Percentiles rank a stretch among this genome's conserved stretches.
These are phyloP conservation scores for Phytophthora brassicae DNA, from an alignment of 352 stramenopile species.

Conservation along the genomic window DNA sequence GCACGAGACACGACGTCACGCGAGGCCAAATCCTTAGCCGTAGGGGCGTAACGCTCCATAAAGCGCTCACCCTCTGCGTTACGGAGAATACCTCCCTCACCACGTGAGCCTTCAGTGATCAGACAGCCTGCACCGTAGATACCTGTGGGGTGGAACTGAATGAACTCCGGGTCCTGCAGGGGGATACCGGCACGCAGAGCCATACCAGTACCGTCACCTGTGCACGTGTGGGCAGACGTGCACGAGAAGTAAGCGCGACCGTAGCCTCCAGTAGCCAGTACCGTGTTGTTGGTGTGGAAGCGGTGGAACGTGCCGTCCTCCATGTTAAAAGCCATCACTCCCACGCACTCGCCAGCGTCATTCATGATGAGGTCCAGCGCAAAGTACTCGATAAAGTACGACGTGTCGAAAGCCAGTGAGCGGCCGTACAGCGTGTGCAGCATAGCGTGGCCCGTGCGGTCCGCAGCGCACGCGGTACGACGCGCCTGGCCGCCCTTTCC, in stretches of 20 bases:
- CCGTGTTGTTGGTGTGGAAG: conserved; percentile 89
- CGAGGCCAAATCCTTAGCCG: conserved; percentile 95
- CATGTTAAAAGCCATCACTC: conserved; percentile 97
- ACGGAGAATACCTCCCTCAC: conserved; percentile 95
- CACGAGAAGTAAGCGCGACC: conserved; percentile 96
- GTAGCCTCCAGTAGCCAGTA: conserved; percentile 97
- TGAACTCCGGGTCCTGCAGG: conserved; percentile 96
- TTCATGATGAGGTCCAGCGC: conserved; percentile 96
- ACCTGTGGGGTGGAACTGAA: conserved; percentile 98
- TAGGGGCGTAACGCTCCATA: conserved; percentile 96
- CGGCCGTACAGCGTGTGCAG: conserved; percentile 97
- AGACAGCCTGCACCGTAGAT: conserved; percentile 98
- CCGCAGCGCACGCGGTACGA: conserved; percentile 93
- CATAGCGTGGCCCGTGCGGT: conserved; percentile 97
- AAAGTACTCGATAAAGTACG: conserved; percentile 99
- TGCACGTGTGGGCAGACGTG: conserved; percentile 97
- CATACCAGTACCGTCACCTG: conserved; percentile 97
- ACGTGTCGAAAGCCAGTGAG: conserved; percentile 96
- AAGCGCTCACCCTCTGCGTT: conserved; percentile 96
- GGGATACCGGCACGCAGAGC: conserved; percentile 92
- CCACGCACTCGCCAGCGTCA: conserved; percentile 88
- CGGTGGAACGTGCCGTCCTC: conserved; percentile 96
- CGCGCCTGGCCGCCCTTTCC: conserved; percentile 96
- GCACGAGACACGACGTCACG: conserved; percentile 94
- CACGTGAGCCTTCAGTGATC: conserved; percentile 96